Evolutionary conservation across 805 yeast genomes (phyloP).

Genomic region (Candida sonorensis): DNA sequence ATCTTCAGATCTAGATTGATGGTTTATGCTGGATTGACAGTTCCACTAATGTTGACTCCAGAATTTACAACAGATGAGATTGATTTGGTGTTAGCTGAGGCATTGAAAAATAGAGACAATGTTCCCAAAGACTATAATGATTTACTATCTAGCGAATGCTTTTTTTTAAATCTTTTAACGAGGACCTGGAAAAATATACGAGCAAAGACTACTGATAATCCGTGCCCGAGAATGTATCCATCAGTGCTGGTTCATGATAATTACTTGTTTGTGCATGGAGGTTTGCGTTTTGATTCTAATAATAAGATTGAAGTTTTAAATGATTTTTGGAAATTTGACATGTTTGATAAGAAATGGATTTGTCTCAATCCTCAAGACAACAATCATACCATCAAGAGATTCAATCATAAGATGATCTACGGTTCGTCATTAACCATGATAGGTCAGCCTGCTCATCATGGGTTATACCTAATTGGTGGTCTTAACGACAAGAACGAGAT

Average conservation of each 20-base stretch:
- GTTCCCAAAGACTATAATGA: slow-evolving; percentile 10
- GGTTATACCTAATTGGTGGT: slow-evolving; percentile 51
- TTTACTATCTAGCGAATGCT: slow-evolving; percentile 58
- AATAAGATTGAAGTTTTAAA: slow-evolving; percentile 41
- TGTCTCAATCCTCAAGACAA: slow-evolving; percentile 36
- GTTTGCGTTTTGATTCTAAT: slow-evolving; percentile 38
- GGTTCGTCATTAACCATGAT: slow-evolving; percentile 30
- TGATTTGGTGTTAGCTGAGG: slow-evolving; percentile 27
- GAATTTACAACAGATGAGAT: slow-evolving; percentile 33
- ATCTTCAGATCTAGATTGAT: slow-evolving; percentile 54
- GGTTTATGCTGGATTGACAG: slow-evolving; percentile 62
- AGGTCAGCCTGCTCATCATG: slow-evolving; percentile 35
- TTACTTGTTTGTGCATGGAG: slow-evolving; percentile 58
- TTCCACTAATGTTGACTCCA: slow-evolving; percentile 43
- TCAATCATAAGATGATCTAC: slow-evolving; percentile 44
- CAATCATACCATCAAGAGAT: slow-evolving; percentile 29
- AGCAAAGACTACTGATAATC: slow-evolving; percentile 21
- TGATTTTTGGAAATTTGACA: slow-evolving; percentile 65
- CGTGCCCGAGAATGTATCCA: slow-evolving; percentile 53
- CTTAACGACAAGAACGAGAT: slow-evolving; percentile 29
- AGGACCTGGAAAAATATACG: slow-evolving; percentile 46
- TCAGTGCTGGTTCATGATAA: slow-evolving; percentile 45
- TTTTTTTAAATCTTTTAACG: slow-evolving; percentile 51
- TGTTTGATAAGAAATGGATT: slow-evolving; percentile 46
- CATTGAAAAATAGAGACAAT: slow-evolving; percentile 1